Conservation (phyloP, 768 basidiomycete species). For the Dioszegia hungarica region DNA sequence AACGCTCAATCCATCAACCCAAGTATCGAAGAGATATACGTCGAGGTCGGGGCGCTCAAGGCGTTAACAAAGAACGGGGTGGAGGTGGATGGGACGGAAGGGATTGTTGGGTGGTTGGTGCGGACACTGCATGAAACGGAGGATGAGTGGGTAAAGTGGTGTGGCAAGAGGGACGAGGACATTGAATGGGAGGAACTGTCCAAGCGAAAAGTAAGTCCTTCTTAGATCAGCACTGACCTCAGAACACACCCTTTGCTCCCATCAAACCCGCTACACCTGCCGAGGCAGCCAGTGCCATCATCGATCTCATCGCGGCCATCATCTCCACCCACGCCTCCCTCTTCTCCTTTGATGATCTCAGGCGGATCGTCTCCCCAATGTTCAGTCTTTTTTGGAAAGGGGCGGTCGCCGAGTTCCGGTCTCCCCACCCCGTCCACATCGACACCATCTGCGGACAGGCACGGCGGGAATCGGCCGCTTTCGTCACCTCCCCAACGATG, state of each 20-base stretch:
- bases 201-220: slow-evolving; percentile 8
- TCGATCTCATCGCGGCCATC: slow-evolving; percentile 37
- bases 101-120: slow-evolving; percentile 42
- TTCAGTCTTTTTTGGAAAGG: slow-evolving; percentile 32
- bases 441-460: not conserved
- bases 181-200: slow-evolving; percentile 11
- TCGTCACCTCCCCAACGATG: slow-evolving; percentile 15
- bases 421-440: not conserved
- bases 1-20: not conserved
- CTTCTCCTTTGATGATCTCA: slow-evolving; percentile 35
- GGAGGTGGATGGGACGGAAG: slow-evolving; percentile 21
- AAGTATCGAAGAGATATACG: slow-evolving; percentile 27
- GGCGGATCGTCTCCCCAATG: slow-evolving; percentile 31
- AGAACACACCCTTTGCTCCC: slow-evolving; percentile 21
- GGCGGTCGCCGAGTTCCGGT: slow-evolving; percentile 15
- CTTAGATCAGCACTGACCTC: not conserved
- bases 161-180: slow-evolving; percentile 16
- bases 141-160: slow-evolving; percentile 38
- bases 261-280: slow-evolving; percentile 21
- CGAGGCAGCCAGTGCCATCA: slow-evolving; percentile 22
- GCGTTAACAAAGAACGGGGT: slow-evolving; percentile 53
- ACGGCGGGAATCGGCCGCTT: not conserved
- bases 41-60: slow-evolving; percentile 84
- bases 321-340: slow-evolving; percentile 33
- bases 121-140: slow-evolving; percentile 13